Base-by-base conservation (phyloP, 169 alveolate species). In the Cryptosporidium felis region DNA sequence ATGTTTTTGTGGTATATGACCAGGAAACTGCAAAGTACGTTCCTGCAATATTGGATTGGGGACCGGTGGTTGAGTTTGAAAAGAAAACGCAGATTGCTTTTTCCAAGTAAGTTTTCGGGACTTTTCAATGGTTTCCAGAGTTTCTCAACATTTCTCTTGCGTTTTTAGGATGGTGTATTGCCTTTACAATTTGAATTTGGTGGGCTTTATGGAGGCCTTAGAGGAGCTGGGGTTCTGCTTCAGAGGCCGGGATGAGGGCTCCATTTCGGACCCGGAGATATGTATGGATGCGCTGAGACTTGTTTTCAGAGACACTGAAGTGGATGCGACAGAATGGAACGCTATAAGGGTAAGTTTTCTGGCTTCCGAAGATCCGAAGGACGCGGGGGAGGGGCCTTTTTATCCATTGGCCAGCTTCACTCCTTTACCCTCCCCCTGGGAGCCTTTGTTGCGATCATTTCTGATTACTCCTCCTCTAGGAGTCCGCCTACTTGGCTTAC, bases 41-140 rank as follows among this genome's bases (percentile, higher is more conserved):
- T 41, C 95, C 96, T 6, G 95, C 90, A 40, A 66, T 93, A 10
- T 82, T 93, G 32, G 96, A 93, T 60, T 93, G 96, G 96, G 96
- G 96, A 23, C 82, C 91, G 16, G 94, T 93, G 23, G 89, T 90
- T 53, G 92, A 90, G 32, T 90, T 92, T 59, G 93, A 91, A 61
- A 47, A 88, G 3, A 89, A 74, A 26, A 89, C 81, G 82, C 89
- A 89, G 42, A 47, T 90, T 6, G 96, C 96, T 53, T 92, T 93
- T 80, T 89, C 94, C 60, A 92, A 91, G 80, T 82, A 91, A 42
- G 93, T 91, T 47, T 36, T 62, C 47, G 23, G 44, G n/a, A 56
- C 36, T 67, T 3, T 16, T 18, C 61, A 21, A 26, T 18, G 28
- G 23, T 36, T 28, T 9, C n/a, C 21, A 44, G 8, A 36, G 21